phyloP scores from a whole-genome alignment of 306 rosid species.

The Phaseolus lunatus region DNA sequence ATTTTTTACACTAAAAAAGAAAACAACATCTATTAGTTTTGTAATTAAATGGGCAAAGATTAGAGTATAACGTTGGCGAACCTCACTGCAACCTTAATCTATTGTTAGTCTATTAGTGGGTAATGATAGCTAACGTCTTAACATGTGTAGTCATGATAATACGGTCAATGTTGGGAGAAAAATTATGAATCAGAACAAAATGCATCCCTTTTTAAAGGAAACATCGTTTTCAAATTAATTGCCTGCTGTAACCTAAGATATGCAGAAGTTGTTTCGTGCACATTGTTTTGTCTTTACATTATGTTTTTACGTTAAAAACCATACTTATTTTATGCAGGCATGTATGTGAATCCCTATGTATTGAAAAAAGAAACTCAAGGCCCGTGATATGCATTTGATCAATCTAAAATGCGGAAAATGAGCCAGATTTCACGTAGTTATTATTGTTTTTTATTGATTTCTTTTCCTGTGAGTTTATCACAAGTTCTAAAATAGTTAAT shows the following conservation, averaged over 20 bases:
- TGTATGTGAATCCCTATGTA: neutral
- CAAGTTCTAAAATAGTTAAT: constrained; percentile 20
- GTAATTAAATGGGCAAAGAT: neutral
- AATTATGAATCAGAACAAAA: constrained; percentile 9
- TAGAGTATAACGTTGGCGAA: neutral
- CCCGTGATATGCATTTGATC: constrained; percentile 44
- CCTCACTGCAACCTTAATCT: neutral
- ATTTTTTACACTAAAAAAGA: too few relatives aligned
- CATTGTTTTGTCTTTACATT: constrained; percentile 22
- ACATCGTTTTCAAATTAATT: constrained; percentile 19
- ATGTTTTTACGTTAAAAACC: constrained; percentile 26
- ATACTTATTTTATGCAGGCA: constrained; percentile 16
- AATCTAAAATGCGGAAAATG: constrained; percentile 38
- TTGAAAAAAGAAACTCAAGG: neutral
- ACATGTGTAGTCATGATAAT: neutral
- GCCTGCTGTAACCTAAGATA: neutral
- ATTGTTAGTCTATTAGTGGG: neutral
- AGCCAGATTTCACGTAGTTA: constrained; percentile 42
- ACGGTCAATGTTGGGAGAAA: constrained; percentile 24
- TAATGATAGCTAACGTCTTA: neutral
- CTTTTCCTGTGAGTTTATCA: constrained; percentile 8
- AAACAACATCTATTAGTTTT: too few relatives aligned
- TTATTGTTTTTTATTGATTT: neutral
- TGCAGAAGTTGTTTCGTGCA: neutral
- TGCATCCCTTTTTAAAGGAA: neutral